A percentile compares a stretch with the other conserved stretches of the same genome.
phyloP scores from a whole-genome alignment of 106 monocot species.

The Allium cepa region DNA sequence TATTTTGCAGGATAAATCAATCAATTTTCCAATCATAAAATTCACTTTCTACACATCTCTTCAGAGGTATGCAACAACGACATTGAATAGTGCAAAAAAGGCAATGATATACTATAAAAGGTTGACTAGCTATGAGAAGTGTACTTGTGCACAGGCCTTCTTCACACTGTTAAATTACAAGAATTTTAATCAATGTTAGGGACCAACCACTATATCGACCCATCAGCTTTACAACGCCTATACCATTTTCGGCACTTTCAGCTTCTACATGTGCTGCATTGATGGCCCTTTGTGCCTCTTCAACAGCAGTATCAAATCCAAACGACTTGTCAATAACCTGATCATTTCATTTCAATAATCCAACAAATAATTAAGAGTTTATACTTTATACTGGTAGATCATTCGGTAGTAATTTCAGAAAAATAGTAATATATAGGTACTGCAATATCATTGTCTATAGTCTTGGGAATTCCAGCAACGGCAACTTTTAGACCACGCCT shows the following conservation, averaged over 20 bases:
- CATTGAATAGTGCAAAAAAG: too few relatives aligned
- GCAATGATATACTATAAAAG: too few relatives aligned
- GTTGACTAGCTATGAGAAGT: too few relatives aligned
- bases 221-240: slow-evolving; percentile 54
- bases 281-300: slow-evolving; percentile 64
- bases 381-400: too few relatives aligned
- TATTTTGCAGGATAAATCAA: too few relatives aligned
- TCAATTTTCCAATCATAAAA: too few relatives aligned
- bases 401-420: too few relatives aligned
- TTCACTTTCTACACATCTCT: too few relatives aligned
- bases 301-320: slow-evolving; percentile 65
- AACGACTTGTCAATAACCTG: slow-evolving; percentile 62
- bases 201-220: slow-evolving; percentile 63
- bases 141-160: too few relatives aligned
- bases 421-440: slow-evolving; percentile 16
- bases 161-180: too few relatives aligned
- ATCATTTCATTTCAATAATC: neutral
- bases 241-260: slow-evolving; percentile 53
- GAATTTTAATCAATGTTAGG: neutral
- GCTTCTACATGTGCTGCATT: slow-evolving; percentile 62
- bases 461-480: slow-evolving; percentile 68
- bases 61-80: too few relatives aligned
- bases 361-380: too few relatives aligned
- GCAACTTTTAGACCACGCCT: slow-evolving; percentile 60
- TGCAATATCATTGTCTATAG: slow-evolving; percentile 72